Evolutionary conservation across 208 protist species (phyloP).

Genomic region (Lotmaria passim): DNA sequence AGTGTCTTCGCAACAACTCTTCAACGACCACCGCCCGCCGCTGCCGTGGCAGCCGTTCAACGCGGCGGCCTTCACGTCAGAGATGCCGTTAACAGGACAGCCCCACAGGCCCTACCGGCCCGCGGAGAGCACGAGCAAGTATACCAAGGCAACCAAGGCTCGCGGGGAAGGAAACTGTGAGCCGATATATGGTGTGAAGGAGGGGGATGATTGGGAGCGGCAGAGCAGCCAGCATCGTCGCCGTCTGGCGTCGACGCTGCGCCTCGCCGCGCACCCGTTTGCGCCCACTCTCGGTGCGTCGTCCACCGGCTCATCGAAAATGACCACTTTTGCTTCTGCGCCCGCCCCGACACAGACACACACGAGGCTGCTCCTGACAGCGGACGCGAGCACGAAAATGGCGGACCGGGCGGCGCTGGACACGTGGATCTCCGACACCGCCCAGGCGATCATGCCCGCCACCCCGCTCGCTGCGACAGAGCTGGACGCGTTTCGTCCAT

Average conservation of each 20-base stretch:
- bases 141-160: not conserved
- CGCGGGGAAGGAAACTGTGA: too few species aligned
- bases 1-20: not conserved
- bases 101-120: slow-evolving; percentile 2
- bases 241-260: slow-evolving; percentile 14
- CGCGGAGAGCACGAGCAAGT: not conserved
- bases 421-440: slow-evolving; percentile 28
- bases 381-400: not conserved
- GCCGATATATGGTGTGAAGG: too few species aligned
- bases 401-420: not conserved
- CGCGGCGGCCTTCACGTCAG: not conserved
- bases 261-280: not conserved
- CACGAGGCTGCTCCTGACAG: not conserved
- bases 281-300: not conserved
- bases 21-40: not conserved
- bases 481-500: not conserved
- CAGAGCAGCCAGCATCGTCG: slow-evolving; percentile 18
- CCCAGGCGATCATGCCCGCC: slow-evolving; percentile 14
- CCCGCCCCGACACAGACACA: not conserved
- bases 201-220: slow-evolving; percentile 16
- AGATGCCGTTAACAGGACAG: not conserved
- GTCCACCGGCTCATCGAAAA: not conserved
- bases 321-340: not conserved
- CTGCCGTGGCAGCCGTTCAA: not conserved
- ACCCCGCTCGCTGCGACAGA: slow-evolving; percentile 34